Evolutionary conservation across 2,329 filamentous ascomycete genomes (phyloP).

Genomic region (Endoconidiophora laricicola): DNA sequence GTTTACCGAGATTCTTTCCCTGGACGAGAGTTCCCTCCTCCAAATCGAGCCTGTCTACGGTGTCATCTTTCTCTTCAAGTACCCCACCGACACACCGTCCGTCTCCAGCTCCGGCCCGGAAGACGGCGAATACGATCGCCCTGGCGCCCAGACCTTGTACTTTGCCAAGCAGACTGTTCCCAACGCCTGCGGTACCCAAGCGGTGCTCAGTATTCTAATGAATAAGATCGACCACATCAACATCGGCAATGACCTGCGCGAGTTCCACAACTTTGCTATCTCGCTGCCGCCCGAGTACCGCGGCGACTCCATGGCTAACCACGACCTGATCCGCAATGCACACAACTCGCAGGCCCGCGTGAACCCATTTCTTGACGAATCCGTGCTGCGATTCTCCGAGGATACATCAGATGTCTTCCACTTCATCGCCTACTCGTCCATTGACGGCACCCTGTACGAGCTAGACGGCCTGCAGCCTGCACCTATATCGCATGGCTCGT

Average conservation of each 20-base stretch:
- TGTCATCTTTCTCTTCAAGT: constrained; percentile 99
- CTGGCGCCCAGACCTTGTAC: constrained; percentile 62
- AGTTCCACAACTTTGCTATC: constrained; percentile 80
- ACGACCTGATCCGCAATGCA: constrained; percentile 54
- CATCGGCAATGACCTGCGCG: constrained; percentile 51
- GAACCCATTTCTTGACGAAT: constrained; percentile 84
- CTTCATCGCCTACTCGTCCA: constrained; percentile 85
- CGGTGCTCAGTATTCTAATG: constrained; percentile 75
- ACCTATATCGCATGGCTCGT: constrained; percentile 75
- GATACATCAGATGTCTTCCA: constrained; percentile 84
- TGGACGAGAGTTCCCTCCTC: constrained; percentile 60
- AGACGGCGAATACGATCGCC: constrained; percentile 68
- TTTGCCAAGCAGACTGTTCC: constrained; percentile 97
- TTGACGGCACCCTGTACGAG: constrained; percentile 74
- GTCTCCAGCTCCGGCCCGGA: constrained; percentile 45
- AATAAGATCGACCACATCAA: constrained; percentile 62
- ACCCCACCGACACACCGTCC: constrained; percentile 53
- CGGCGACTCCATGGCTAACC: constrained; percentile 44
- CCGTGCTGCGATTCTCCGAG: constrained; percentile 21
- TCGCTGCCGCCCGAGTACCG: constrained; percentile 60
- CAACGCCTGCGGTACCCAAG: constrained; percentile 95
- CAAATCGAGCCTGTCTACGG: constrained; percentile 70
- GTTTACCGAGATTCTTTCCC: constrained; percentile 86
- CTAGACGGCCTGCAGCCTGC: constrained; percentile 86
- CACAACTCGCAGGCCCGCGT: constrained; percentile 84